Evolutionary conservation across 164 flowering plant genomes (phyloP).

Genomic region (Annona squamosa): DNA sequence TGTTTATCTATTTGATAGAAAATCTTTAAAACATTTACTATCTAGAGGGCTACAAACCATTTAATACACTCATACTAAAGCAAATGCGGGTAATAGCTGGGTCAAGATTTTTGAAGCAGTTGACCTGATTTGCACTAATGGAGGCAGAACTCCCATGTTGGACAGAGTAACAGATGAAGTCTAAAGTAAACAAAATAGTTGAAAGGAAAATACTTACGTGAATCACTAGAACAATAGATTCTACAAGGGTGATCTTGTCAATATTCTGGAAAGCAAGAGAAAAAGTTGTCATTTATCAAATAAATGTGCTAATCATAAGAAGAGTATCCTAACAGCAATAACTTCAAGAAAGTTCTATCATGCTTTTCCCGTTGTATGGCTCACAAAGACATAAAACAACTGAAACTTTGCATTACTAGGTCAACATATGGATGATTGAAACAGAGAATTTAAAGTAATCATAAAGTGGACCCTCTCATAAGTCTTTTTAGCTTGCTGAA

Average conservation of each 20-base stretch:
- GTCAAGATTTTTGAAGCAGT: background rate
- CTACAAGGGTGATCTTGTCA: conserved; percentile 71
- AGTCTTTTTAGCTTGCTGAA: background rate
- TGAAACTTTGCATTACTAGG: background rate
- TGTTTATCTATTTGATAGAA: background rate
- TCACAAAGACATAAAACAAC: too few species aligned
- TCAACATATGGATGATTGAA: background rate
- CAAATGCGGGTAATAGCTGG: background rate
- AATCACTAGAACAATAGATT: conserved; percentile 79
- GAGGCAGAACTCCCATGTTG: background rate
- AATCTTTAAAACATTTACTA: background rate
- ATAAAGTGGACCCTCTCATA: background rate
- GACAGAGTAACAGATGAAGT: background rate
- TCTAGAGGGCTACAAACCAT: background rate
- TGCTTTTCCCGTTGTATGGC: background rate
- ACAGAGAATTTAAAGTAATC: background rate
- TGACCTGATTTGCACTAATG: background rate
- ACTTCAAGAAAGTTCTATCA: background rate
- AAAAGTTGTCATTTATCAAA: background rate
- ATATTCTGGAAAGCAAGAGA: conserved; percentile 53
- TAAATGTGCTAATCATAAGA: background rate
- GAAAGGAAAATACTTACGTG: conserved; percentile 52
- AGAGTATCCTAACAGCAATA: background rate
- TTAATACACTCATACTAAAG: too few species aligned
- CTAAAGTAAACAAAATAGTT: background rate